Percentiles rank a stretch among this genome's conserved stretches.
These are phyloP conservation scores for Fusarium newnesense DNA, from an alignment of 2,329 filamentous ascomycete species.

Conservation along the genomic window DNA sequence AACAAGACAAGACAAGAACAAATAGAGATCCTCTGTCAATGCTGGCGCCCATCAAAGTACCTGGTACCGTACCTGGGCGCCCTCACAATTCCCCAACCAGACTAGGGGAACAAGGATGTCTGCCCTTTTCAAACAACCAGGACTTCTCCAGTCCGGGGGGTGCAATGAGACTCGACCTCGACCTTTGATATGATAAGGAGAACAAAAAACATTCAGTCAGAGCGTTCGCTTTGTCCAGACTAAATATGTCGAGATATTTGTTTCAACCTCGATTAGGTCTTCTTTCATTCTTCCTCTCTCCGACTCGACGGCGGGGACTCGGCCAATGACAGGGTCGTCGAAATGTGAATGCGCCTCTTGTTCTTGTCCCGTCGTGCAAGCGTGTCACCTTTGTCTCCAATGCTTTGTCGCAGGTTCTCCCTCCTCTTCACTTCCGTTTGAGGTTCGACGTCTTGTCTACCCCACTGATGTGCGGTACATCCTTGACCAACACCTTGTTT, in stretches of 20 bases:
- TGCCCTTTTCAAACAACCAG: slow-evolving; percentile 33
- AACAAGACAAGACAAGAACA: slow-evolving; percentile 21
- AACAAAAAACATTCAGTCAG: not conserved
- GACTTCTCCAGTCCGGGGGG: not conserved
- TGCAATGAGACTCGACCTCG: not conserved
- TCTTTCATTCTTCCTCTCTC: slow-evolving; percentile 6
- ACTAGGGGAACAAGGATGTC: slow-evolving; percentile 34
- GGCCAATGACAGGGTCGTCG: slow-evolving; percentile 18
- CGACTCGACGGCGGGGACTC: slow-evolving; percentile 15
- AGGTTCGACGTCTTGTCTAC: slow-evolving; percentile 12
- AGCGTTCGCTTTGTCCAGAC: not conserved
- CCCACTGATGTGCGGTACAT: slow-evolving; percentile 30
- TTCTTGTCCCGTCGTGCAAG: slow-evolving; percentile 22
- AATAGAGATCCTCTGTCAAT: slow-evolving; percentile 19
- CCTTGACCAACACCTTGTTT: slow-evolving; percentile 24
- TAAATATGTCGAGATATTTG: not conserved
- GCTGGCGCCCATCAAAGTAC: slow-evolving; percentile 26
- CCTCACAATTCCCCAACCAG: slow-evolving; percentile 20
- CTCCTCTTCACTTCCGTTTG: slow-evolving; percentile 10
- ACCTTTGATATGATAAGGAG: slow-evolving; percentile 12
- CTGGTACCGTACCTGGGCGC: slow-evolving; percentile 25
- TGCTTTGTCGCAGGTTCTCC: slow-evolving; percentile 19
- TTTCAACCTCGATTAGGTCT: not conserved
- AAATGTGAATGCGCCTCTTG: slow-evolving; percentile 14
- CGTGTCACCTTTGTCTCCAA: slow-evolving; percentile 34